phyloP scores from a whole-genome alignment of 768 basidiomycete species.

The Suillus lakei region DNA sequence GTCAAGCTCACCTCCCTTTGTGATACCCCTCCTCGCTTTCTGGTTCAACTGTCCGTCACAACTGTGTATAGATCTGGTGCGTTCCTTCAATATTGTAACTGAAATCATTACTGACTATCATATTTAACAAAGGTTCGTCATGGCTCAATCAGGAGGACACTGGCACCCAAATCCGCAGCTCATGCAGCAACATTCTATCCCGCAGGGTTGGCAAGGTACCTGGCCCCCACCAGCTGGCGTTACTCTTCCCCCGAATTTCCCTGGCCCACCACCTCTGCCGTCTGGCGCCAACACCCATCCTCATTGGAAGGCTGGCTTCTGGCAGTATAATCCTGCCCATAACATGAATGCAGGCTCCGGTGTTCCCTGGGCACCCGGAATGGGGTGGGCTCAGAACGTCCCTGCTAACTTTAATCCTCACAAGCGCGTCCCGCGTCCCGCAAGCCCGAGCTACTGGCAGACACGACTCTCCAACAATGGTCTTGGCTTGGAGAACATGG shows the following conservation, averaged over 20 bases:
- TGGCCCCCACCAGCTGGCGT: conserved; percentile 40
- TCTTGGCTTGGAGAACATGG: conserved; percentile 67
- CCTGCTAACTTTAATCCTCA: conserved; percentile 56
- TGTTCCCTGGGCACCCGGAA: conserved; percentile 37
- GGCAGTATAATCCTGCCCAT: conserved; percentile 53
- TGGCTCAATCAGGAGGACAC: conserved; percentile 8
- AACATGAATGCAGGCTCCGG: conserved; percentile 27
- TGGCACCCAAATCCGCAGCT: conserved; percentile 40
- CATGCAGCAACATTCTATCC: conserved; percentile 29
- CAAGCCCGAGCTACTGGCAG: conserved; percentile 69
- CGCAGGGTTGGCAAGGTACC: conserved; percentile 40
- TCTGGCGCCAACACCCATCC: conserved; percentile 48
- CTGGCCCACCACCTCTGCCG: conserved; percentile 61
- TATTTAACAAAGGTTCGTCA: background rate
- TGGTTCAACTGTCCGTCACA: background rate
- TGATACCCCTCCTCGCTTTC: background rate
- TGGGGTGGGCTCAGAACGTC: conserved; percentile 27
- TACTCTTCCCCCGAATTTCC: conserved; percentile 38
- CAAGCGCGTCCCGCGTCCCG: conserved; percentile 63
- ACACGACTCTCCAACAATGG: conserved; percentile 64
- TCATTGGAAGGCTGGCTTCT: conserved; percentile 55
- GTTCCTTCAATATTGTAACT: background rate
- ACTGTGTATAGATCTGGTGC: background rate
- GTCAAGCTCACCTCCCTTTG: background rate
- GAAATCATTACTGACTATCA: background rate